Conservation (phyloP, 2,329 filamentous ascomycete species). For the Herpotrichia juniperi region DNA sequence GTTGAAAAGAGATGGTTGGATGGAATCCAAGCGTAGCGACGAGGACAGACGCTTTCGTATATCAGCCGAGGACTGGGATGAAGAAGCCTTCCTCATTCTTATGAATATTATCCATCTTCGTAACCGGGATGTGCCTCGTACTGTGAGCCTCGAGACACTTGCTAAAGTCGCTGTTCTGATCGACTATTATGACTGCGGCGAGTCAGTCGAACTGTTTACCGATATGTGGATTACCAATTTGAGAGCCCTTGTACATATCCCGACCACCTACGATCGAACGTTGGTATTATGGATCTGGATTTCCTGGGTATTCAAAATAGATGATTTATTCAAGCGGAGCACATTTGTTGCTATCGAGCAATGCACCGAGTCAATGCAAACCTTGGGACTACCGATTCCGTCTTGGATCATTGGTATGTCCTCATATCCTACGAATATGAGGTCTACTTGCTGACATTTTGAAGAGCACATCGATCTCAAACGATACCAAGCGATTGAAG, state of each 20-base stretch:
- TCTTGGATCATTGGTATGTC: slow-evolving; percentile 6
- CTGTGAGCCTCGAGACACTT: slow-evolving; percentile 49
- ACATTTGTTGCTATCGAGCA: slow-evolving; percentile 15
- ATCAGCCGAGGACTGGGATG: slow-evolving; percentile 32
- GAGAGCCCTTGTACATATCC: slow-evolving; percentile 2
- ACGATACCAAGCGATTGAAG: slow-evolving; percentile 7
- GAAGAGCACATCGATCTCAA: slow-evolving; percentile 12
- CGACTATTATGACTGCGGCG: slow-evolving; percentile 51
- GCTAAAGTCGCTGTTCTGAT: slow-evolving; percentile 53
- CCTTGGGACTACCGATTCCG: slow-evolving; percentile 11
- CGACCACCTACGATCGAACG: slow-evolving; percentile 17
- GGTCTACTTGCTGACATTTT: slow-evolving; percentile 8
- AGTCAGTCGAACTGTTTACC: slow-evolving; percentile 51
- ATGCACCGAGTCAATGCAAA: not conserved
- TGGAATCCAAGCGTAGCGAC: not conserved
- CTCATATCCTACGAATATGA: not conserved
- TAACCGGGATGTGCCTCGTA: slow-evolving; percentile 47
- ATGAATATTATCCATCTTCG: slow-evolving; percentile 56
- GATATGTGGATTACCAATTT: slow-evolving; percentile 48
- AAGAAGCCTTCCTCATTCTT: slow-evolving; percentile 49
- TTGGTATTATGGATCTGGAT: slow-evolving; percentile 31
- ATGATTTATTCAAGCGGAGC: slow-evolving; percentile 11
- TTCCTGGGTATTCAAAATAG: slow-evolving; percentile 18
- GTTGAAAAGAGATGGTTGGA: too few species aligned
- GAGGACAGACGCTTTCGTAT: slow-evolving; percentile 17